Percentiles rank a stretch among this genome's conserved stretches.
Conservation (phyloP, 2,329 filamentous ascomycete genomes). For the Exserohilum turcica region DNA sequence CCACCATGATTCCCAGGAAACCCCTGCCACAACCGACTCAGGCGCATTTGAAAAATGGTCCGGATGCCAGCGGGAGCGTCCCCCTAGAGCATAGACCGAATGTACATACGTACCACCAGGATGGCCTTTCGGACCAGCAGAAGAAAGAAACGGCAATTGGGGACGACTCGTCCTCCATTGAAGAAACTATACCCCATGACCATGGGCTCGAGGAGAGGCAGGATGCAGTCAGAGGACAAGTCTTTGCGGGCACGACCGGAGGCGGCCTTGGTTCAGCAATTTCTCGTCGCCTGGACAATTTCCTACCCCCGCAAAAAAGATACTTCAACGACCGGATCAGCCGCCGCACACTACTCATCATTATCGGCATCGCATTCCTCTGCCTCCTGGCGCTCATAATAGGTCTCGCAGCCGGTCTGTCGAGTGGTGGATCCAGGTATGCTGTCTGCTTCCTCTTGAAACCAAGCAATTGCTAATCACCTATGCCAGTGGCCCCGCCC, state of each 20-base stretch:
- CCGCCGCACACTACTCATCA: slow-evolving; percentile 47
- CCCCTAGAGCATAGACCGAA: slow-evolving; percentile 21
- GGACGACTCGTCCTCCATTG: not conserved
- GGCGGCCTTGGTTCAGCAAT: slow-evolving; percentile 27
- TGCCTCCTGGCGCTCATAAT: slow-evolving; percentile 49
- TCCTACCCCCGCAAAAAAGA: slow-evolving; percentile 46
- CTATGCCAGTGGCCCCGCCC: slow-evolving; percentile 44
- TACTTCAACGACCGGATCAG: slow-evolving; percentile 48
- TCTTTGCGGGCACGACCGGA: slow-evolving; percentile 19
- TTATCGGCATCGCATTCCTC: slow-evolving; percentile 38
- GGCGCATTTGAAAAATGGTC: slow-evolving; percentile 25
- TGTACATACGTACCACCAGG: slow-evolving; percentile 14
- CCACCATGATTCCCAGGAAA: slow-evolving; percentile 24
- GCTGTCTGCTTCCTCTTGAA: not conserved
- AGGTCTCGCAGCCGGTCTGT: slow-evolving; percentile 50
- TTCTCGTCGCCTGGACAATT: slow-evolving; percentile 41
- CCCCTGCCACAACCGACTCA: slow-evolving; percentile 28
- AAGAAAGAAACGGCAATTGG: slow-evolving; percentile 3
- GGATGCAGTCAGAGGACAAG: slow-evolving; percentile 3
- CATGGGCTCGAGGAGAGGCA: slow-evolving; percentile 6
- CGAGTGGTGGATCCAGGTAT: slow-evolving; percentile 27
- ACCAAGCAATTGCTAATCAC: slow-evolving; percentile 12
- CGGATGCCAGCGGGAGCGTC: not conserved
- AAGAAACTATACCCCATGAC: not conserved
- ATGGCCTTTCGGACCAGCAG: slow-evolving; percentile 1